phyloP scores from a whole-genome alignment of 768 basidiomycete genomes.

The Suillus tomentosus region DNA sequence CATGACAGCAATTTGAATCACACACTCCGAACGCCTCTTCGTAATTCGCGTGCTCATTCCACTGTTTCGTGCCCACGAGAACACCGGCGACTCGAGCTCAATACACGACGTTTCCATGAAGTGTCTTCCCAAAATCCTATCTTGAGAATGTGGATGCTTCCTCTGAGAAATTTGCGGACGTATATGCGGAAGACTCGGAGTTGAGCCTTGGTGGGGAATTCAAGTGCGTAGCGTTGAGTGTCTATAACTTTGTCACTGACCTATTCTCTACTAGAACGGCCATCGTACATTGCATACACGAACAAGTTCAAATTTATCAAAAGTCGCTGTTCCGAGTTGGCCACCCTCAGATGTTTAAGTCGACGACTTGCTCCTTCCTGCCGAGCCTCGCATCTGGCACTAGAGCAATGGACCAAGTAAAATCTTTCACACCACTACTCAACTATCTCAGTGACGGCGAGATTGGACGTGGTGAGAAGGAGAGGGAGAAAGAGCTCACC shows the following conservation, averaged over 20 bases:
- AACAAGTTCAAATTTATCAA: slow-evolving; percentile 88
- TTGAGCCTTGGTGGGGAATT: slow-evolving; percentile 92
- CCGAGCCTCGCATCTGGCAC: too few species aligned
- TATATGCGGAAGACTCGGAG: slow-evolving; percentile 68
- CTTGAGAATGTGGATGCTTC: slow-evolving; percentile 75
- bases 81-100: too few species aligned
- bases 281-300: slow-evolving; percentile 92
- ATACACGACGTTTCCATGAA: too few species aligned
- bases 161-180: slow-evolving; percentile 91
- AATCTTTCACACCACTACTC: slow-evolving; percentile 82
- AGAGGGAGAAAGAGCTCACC: slow-evolving; percentile 90
- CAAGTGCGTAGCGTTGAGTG: slow-evolving; percentile 53
- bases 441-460: slow-evolving; percentile 88
- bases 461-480: slow-evolving; percentile 85
- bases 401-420: slow-evolving; percentile 76
- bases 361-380: too few species aligned
- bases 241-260: slow-evolving; percentile 17
- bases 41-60: too few species aligned
- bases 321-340: too few species aligned
- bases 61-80: too few species aligned
- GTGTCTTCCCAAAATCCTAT: slow-evolving; percentile 31
- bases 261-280: slow-evolving; percentile 63
- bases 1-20: too few species aligned
- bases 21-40: too few species aligned
- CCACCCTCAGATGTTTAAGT: too few species aligned